Evolutionary conservation across 208 protist genomes (phyloP), one percentile per base, ranked within the genome.

Genomic region (Trypanosoma platydactyli): DNA sequence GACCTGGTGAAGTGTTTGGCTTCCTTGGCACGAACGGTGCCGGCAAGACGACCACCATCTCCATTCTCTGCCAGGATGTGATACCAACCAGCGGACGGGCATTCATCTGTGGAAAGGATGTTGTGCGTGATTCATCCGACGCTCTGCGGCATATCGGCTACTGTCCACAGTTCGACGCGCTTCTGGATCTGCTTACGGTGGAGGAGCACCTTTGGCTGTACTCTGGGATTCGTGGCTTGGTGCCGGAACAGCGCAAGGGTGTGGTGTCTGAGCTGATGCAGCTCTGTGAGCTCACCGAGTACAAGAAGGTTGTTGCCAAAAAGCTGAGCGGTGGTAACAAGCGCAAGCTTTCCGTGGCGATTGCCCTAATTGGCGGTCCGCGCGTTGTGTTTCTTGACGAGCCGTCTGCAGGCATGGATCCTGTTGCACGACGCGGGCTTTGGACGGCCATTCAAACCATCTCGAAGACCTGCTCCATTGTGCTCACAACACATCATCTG

Each of bases 121-220:
- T 88, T 49, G 68, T 84, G 22, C 48, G 69, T 1, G 53, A 90
- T 18, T 73, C 76, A 27, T 30, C 42, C 15, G 75, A 81, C 38
- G 83, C 83, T 16, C 66, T 88, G 40, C 80, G 56, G 57, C 86
- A 60, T 63, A 89, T 98, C 50, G 97, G 97, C 24, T 95, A 98
- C 56, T 99, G 97, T 80, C 96, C 96, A 51, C 97, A 99, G 80
- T 97, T 97, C 79, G 96, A 98, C 77, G 85, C 97, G 9, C 73
- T 92, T 1, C 88, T 96, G 54, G 84, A 92, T 30, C 77, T 98
- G 60, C 68, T 99, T 41, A 98, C 95, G 27, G 84, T 89, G 45
- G 59, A 89, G 22, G 96, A 99, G 71, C 96, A 98, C 78, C 64
- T 99, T 4, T n/a, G 51, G 20, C 79, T 98, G 0, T 98, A 94